These are phyloP conservation scores for Paracoccidioides lutzii DNA, from an alignment of 2,329 filamentous ascomycete species.

Conservation along the genomic window DNA sequence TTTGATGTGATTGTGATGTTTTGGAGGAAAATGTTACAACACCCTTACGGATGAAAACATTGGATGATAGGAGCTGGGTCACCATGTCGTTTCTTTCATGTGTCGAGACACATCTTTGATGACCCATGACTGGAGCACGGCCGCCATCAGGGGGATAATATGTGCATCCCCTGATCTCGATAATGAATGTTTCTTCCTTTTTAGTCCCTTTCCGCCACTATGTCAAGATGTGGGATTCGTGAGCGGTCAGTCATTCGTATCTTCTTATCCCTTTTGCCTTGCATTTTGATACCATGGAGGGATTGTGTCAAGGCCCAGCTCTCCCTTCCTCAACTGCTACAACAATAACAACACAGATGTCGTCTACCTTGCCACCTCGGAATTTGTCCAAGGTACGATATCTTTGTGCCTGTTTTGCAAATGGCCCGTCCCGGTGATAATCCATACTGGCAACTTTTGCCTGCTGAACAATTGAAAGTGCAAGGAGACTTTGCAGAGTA, in stretches of 20 bases:
- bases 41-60: too few species aligned
- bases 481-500: constrained; percentile 65
- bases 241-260: not conserved
- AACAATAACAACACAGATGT: constrained; percentile 77
- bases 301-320: not conserved
- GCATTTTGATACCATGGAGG: not conserved
- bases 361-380: constrained; percentile 87
- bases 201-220: too few species aligned
- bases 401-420: constrained; percentile 85
- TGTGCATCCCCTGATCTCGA: too few species aligned
- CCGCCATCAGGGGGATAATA: too few species aligned
- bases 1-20: not conserved
- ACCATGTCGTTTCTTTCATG: too few species aligned
- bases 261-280: not conserved
- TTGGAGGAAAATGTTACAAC: too few species aligned
- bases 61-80: too few species aligned
- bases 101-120: too few species aligned
- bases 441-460: constrained; percentile 79
- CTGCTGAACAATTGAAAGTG: constrained; percentile 63
- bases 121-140: too few species aligned
- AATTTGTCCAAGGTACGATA: constrained; percentile 77
- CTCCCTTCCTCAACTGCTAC: constrained; percentile 53
- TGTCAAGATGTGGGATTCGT: not conserved
- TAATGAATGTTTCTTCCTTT: too few species aligned
- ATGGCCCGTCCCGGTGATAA: constrained; percentile 72